phyloP scores from a whole-genome alignment of 2,329 filamentous ascomycete genomes.

The Thielaviopsis ethacetica region DNA sequence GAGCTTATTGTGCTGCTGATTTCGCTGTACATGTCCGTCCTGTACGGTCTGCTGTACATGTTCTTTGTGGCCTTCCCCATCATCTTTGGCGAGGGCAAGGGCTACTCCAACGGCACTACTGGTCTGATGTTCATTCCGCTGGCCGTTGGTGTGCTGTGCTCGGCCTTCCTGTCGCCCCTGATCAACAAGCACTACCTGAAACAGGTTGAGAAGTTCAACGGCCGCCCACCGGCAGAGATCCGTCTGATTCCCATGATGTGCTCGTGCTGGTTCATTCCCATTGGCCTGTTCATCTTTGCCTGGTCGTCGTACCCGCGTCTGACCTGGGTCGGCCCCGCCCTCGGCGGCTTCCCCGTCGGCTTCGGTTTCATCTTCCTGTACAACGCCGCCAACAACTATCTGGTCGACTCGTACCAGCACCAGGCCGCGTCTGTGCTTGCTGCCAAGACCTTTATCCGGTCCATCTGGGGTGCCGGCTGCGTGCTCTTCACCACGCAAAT shows the following conservation, averaged over 20 bases:
- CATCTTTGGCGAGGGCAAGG: conserved; percentile 66
- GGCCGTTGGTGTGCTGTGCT: conserved; percentile 51
- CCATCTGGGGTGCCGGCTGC: conserved; percentile 62
- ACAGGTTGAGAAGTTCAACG: conserved; percentile 44
- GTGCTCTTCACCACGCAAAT: conserved; percentile 74
- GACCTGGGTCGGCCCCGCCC: conserved; percentile 53
- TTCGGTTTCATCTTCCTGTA: conserved; percentile 77
- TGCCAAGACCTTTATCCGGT: conserved; percentile 65
- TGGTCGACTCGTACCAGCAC: conserved; percentile 46
- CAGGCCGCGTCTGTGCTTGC: conserved; percentile 70
- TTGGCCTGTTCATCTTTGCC: conserved; percentile 41
- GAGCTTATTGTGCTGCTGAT: conserved; percentile 79
- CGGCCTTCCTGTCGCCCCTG: conserved; percentile 49
- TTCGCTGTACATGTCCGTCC: conserved; percentile 68
- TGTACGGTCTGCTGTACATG: conserved; percentile 62
- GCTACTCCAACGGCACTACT: conserved; percentile 55
- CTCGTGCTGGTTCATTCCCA: conserved; percentile 54
- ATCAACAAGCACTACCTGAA: conserved; percentile 71
- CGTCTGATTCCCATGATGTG: conserved; percentile 73
- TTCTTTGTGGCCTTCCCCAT: conserved; percentile 57
- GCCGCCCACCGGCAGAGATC: conserved; percentile 59
- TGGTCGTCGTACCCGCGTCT: conserved; percentile 48
- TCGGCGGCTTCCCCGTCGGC: conserved; percentile 56
- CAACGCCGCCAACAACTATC: conserved; percentile 62
- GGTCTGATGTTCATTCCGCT: conserved; percentile 80